Conservation (phyloP, 164 flowering plant species). For the Paratinospora sagittata region DNA sequence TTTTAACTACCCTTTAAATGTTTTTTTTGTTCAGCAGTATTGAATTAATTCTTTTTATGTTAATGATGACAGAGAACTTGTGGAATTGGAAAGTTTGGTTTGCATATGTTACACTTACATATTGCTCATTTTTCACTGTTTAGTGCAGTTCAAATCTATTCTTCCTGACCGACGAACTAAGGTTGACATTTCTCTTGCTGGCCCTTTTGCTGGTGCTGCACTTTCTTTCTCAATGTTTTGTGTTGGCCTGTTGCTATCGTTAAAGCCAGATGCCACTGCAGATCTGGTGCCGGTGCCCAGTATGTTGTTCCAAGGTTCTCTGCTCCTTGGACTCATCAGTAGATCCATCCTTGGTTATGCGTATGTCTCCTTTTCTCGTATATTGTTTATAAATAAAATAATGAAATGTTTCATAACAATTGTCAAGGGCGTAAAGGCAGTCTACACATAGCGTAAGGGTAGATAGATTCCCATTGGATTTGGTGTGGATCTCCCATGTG, state of each 20-base stretch:
- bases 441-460: background rate
- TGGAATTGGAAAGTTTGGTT: background rate
- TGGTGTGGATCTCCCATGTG: background rate
- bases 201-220: constrained; percentile 95
- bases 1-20: no score
- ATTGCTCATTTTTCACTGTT: constrained; percentile 6
- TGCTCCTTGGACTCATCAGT: constrained; percentile 95
- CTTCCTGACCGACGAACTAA: constrained; percentile 85
- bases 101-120: background rate
- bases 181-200: constrained; percentile 85
- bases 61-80: no score
- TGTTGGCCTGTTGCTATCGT: constrained; percentile 80
- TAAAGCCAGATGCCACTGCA: constrained; percentile 64
- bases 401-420: background rate
- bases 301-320: constrained; percentile 91
- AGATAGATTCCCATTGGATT: background rate
- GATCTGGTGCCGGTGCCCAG: constrained; percentile 95
- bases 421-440: background rate
- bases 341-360: constrained; percentile 84
- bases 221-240: constrained; percentile 81
- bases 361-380: constrained; percentile 40
- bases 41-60: no score
- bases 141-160: constrained; percentile 85
- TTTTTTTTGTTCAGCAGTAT: no score
- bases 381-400: background rate